Conservation (phyloP, 148 eudicot species). For the Euryodendron excelsum region DNA sequence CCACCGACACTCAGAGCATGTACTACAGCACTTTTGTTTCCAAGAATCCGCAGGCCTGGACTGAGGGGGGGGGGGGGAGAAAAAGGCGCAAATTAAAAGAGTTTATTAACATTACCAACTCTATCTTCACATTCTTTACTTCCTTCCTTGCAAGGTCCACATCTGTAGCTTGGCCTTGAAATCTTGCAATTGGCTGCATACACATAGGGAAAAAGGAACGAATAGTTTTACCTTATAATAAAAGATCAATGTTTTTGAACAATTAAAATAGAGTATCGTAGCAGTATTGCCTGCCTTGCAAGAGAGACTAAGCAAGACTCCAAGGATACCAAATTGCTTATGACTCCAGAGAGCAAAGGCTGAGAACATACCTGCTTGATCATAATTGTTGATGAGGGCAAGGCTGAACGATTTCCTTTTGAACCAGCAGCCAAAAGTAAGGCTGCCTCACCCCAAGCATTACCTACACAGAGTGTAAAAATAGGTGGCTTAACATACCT, state of each 20-base stretch:
- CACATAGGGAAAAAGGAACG: constrained; percentile 12
- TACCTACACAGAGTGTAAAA: constrained; percentile 86
- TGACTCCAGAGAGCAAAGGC: background rate
- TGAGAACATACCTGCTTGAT: constrained; percentile 59
- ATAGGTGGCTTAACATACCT: constrained; percentile 81
- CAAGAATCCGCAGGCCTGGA: background rate
- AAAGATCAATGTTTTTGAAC: background rate
- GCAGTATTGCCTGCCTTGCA: background rate
- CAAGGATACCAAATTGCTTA: background rate
- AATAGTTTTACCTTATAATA: background rate
- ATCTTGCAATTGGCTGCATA: constrained; percentile 83
- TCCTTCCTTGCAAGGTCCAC: constrained; percentile 75
- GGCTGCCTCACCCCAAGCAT: constrained; percentile 99
- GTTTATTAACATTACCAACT: constrained; percentile 55
- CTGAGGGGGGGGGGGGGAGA: background rate
- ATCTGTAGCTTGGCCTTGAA: constrained; percentile 86
- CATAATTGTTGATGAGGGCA: constrained; percentile 96
- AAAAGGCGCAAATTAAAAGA: background rate
- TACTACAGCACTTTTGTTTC: background rate
- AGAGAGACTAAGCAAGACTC: constrained; percentile 10
- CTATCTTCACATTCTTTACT: constrained; percentile 62
- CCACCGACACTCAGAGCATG: background rate
- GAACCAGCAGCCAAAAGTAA: constrained; percentile 93
- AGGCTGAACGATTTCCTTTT: constrained; percentile 88
- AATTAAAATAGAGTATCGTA: background rate